Conservation (phyloP, 2,329 filamentous ascomycete species). For the Sporothrix mexicana region DNA sequence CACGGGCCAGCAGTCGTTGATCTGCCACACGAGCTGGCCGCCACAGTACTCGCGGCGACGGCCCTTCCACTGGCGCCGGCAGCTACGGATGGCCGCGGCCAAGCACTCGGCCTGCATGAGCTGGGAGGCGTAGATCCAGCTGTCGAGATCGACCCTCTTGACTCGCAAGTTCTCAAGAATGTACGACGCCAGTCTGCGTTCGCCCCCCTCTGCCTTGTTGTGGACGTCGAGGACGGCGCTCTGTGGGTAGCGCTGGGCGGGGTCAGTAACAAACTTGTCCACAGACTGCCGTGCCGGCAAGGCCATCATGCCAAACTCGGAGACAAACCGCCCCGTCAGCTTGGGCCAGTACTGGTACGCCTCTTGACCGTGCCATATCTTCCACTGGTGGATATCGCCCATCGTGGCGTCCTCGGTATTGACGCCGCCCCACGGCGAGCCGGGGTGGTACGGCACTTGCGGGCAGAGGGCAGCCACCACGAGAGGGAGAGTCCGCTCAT, state of each 20-base stretch:
- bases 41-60: slow-evolving; percentile 71
- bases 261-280: slow-evolving; percentile 74
- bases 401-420: slow-evolving; percentile 77
- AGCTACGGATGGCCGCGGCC: slow-evolving; percentile 67
- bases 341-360: slow-evolving; percentile 87
- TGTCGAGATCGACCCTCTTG: slow-evolving; percentile 62
- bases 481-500: slow-evolving; percentile 84
- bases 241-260: slow-evolving; percentile 80
- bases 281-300: slow-evolving; percentile 87
- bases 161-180: slow-evolving; percentile 87
- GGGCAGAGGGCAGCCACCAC: slow-evolving; percentile 72
- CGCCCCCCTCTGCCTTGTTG: slow-evolving; percentile 92
- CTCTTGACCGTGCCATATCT: slow-evolving; percentile 93
- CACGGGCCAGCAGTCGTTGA: slow-evolving; percentile 87
- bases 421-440: slow-evolving; percentile 81
- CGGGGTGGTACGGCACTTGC: slow-evolving; percentile 78
- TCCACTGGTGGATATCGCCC: slow-evolving; percentile 95
- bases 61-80: slow-evolving; percentile 78
- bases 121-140: slow-evolving; percentile 74
- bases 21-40: slow-evolving; percentile 82
- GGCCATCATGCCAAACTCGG: slow-evolving; percentile 94
- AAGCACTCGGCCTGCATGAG: slow-evolving; percentile 72
- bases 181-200: slow-evolving; percentile 84
- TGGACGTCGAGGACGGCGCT: slow-evolving; percentile 91
- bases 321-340: slow-evolving; percentile 88